A percentile compares a stretch with the other conserved stretches of the same genome.
Conservation (phyloP, 78 protist species). For the Dictyostelium capitatum region DNA sequence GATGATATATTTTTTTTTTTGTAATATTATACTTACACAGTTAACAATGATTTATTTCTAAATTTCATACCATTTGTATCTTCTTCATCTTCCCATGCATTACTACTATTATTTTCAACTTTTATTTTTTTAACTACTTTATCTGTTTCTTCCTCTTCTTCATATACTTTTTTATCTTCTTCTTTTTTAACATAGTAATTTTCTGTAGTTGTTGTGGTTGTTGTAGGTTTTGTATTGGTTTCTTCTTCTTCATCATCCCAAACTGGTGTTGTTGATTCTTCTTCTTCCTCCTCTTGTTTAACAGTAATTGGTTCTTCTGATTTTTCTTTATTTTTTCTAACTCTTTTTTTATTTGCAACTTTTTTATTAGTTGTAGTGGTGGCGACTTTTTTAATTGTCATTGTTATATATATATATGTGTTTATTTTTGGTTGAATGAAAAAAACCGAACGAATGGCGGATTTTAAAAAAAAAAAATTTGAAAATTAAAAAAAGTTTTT, state of each 20-base stretch:
- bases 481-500: too few relatives aligned
- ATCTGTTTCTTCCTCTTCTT: neutral
- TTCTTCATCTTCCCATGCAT: slow-evolving; percentile 12
- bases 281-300: neutral
- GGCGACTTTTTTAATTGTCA: neutral
- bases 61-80: neutral
- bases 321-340: neutral
- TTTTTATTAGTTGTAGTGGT: too few relatives aligned
- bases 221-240: neutral
- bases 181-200: neutral
- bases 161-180: neutral
- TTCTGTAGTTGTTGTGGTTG: neutral
- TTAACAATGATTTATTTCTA: neutral
- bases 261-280: neutral
- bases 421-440: too few relatives aligned
- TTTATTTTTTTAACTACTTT: neutral
- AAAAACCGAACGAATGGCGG: too few relatives aligned
- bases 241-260: slow-evolving; percentile 22
- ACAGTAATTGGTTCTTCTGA: neutral
- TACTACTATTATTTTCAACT: neutral
- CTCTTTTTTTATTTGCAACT: neutral
- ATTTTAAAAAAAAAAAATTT: too few relatives aligned
- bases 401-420: too few relatives aligned
- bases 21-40: neutral
- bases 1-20: too few relatives aligned